Base-by-base conservation (phyloP, 805 yeast species). In the Teunomyces barrocoloradensis region DNA sequence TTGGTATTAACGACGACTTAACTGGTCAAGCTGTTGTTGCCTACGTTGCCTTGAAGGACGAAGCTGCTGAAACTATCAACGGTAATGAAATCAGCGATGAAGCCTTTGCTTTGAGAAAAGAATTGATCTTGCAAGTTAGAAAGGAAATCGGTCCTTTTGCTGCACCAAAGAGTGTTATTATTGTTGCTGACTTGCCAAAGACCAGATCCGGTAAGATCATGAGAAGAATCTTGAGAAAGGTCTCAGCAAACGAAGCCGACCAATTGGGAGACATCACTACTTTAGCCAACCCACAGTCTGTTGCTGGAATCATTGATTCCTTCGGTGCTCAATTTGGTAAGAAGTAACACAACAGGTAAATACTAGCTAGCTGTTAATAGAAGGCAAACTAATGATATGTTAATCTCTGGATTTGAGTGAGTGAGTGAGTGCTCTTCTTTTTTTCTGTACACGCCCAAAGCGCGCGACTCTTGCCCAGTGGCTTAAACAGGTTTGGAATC, bases 21-120 rank as follows among this genome's bases (percentile, higher is more conserved):
- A 87, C 96, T 28, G 96, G 96, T 46, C 89, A 87, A 66, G 90
- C 94, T 3, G 91, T 87, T 47, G 85, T 87, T 46, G 91, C 95
- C 1, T 87, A 80, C 64, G 94, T 86, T 43, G 79, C 90, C 4
- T 75, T 87, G 61, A 86, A 87, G 68, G 79, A 77, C 52, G 78
- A 67, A 41, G 61, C 55, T 43, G 69, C 59, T 41, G 54, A 54
- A 27, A 50, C 53, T 38, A 57, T 66, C 47, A 54, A 48, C 51
- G 63, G 62, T 42, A 59, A 64, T 39, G 69, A 58, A 53, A 58
- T 59, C 40, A 65, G 64, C 42, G 79, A 71, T 32, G 85, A 81
- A 56, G 64, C 78, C 27, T 66, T 66, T 37, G 79, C 77, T 3
- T 73, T 80, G 52, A 84, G 83, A 68, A 82, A 78, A 61, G 85